These are phyloP conservation scores for Pharnaceum exiguum DNA, from an alignment of 148 eudicot genomes.

Conservation along the genomic window DNA sequence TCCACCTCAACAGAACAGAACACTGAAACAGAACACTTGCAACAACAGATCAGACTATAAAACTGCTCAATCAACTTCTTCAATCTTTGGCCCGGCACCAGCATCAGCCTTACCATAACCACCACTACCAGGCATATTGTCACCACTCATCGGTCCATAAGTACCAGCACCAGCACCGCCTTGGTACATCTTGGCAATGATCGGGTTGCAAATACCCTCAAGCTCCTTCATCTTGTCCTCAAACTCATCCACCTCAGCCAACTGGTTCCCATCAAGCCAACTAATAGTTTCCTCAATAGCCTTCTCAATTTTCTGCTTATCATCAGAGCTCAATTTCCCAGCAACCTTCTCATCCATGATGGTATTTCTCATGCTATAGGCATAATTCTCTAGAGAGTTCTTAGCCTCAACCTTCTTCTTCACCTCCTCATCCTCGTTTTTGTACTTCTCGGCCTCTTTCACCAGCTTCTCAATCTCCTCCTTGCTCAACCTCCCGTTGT, in stretches of 20 bases:
- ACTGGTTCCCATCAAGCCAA: slow-evolving; percentile 4
- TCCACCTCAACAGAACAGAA: no score
- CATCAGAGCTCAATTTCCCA: not conserved
- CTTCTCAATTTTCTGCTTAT: slow-evolving; percentile 2
- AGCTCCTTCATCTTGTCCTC: slow-evolving; percentile 8
- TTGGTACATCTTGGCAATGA: slow-evolving; percentile 6
- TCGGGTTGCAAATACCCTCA: not conserved
- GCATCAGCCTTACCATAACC: slow-evolving; percentile 1
- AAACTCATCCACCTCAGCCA: slow-evolving; percentile 5
- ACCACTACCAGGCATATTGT: not conserved
- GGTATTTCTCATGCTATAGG: slow-evolving; percentile 2
- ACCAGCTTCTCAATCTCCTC: slow-evolving; percentile 11
- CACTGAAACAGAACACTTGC: no score
- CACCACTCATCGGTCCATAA: not conserved
- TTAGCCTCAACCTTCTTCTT: slow-evolving; percentile 10
- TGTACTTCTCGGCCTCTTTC: slow-evolving; percentile 1
- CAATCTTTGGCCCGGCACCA: slow-evolving; percentile 6
- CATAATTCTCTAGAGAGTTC: slow-evolving; percentile 2
- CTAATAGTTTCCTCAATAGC: not conserved
- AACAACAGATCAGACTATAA: no score
- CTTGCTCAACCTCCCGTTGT: slow-evolving; percentile 6
- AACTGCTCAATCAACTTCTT: slow-evolving; percentile 4
- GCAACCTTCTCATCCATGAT: slow-evolving; percentile 5
- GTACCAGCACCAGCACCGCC: slow-evolving; percentile 1
- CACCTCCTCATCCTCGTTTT: slow-evolving; percentile 1